phyloP scores from a whole-genome alignment of 768 basidiomycete species.

The Tephrocybe rancida region DNA sequence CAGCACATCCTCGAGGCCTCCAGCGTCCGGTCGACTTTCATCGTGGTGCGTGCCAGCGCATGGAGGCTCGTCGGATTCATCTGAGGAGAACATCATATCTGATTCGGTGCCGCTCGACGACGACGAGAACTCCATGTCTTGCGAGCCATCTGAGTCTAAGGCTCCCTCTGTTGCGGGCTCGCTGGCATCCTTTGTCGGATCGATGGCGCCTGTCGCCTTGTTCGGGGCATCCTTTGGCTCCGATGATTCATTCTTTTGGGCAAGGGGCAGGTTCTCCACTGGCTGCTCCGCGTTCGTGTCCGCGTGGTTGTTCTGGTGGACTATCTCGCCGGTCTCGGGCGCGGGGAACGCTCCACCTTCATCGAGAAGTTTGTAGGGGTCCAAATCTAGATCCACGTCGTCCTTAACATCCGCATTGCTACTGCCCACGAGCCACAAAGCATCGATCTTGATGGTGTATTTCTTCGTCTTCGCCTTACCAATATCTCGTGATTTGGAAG shows the following conservation, averaged over 20 bases:
- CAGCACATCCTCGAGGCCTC: not conserved
- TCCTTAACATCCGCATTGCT: not conserved
- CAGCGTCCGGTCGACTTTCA: not conserved
- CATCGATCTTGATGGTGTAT: slow-evolving; percentile 9
- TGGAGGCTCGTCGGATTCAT: not conserved
- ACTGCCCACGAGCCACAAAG: slow-evolving; percentile 3
- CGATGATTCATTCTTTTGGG: not conserved
- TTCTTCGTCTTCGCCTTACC: not conserved
- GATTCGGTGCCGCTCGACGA: slow-evolving; percentile 1
- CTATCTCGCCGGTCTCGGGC: too few species aligned
- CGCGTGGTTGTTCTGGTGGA: too few species aligned
- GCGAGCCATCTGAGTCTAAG: slow-evolving; percentile 5
- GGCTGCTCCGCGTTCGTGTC: too few species aligned
- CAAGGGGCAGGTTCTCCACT: not conserved
- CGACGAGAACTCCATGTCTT: slow-evolving; percentile 11
- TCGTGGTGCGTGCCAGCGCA: not conserved
- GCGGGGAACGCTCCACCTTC: slow-evolving; percentile 8
- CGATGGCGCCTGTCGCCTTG: not conserved
- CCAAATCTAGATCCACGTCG: slow-evolving; percentile 1
- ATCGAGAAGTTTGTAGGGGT: slow-evolving; percentile 12
- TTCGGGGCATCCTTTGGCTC: not conserved
- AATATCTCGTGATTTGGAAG: not conserved
- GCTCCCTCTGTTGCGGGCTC: not conserved
- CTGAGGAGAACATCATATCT: slow-evolving; percentile 10
- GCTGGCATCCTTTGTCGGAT: not conserved